Base-by-base conservation (phyloP, 2,329 filamentous ascomycete genomes). In the Paecilomyces niveus region DNA sequence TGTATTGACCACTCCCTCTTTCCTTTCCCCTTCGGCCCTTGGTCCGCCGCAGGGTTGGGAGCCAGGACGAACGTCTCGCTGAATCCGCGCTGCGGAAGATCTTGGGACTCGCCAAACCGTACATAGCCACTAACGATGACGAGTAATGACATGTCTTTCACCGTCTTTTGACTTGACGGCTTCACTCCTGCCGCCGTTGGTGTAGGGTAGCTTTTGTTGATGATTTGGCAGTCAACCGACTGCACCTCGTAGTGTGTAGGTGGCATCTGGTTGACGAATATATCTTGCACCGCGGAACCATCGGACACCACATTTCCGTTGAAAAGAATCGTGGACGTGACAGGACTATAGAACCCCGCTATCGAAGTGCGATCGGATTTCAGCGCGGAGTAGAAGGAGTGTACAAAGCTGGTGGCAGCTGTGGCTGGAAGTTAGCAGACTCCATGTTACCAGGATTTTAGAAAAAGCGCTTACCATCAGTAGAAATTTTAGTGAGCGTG, bases 31-130 rank as follows among this genome's bases (percentile, higher is more conserved):
- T 83, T 85, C 57, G 76, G 78, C 63, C 80, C 74, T 63, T 86
- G 83, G 83, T 73, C 85, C 82, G 74, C 61, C 10, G 68, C 64
- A 15, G 71, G 67, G 59, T 90, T 90, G 7, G 92, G 90, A 39
- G 93, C 89, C 57, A 96, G 78, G 24, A 95, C 83, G 70, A 96
- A 88, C 0, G 83, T 87, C 72, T 96, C 92, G 67, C 85, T 88
- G 72, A 96, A 96, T 35, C 84, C 85, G 64, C 85, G 85, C 71
- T 85, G 82, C 13, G 82, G 82, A 13, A 84, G 83, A 31, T 87
- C 83, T 64, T 81, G 81, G 52, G 74, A 71, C 59, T 84, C 83
- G 54, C 86, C 86, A 68, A 89, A 88, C 63, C 85, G 82, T 39
- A 95, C 85, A 61, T 80, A 84, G 4, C 91, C 91, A 67, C 84